Evolutionary conservation across 2,329 filamentous ascomycete species (phyloP), one percentile per base, ranked within the genome.

Genomic region (Cercospora sojina): DNA sequence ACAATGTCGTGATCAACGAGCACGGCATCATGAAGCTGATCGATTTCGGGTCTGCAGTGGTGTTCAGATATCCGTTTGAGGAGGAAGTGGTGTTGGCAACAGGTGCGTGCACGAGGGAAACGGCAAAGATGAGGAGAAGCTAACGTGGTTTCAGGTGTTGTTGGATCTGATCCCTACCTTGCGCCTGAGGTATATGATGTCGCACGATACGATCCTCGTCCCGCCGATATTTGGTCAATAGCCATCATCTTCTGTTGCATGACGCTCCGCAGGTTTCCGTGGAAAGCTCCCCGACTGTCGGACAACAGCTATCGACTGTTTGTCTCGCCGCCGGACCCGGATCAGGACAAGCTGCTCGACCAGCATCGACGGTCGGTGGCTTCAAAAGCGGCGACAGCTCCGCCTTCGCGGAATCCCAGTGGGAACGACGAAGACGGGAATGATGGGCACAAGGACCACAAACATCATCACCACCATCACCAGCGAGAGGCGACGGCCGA

Each of bases 181-280:
- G 95, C 95, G 0, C 95, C 95, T 0, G 95, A 99, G 79, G 95
- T 99, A 0, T 98, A 98, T 75, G 93, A 97, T 71, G 88, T 93
- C 69, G 88, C 90, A 71, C 93, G 93, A 76, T 99, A 99, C 77
- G 93, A 99, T 75, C 93, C 95, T 0, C 91, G 93, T 69, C 92
- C 93, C 6, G 92, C 94, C 1, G 95, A 99, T 80, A 93, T 99
- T 67, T 99, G 95, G 95, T 99, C 95, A 10, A 84, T 99, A 67
- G 95, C 94, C 18, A 99, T 99, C 73, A 98, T 99, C 64, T 99
- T 94, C 80, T 98, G 95, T 80, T 99, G 95, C 83, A 99, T 99
- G 95, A 95, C 92, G 5, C 83, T 99, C 49, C 87, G 95, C 23
- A 85, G 95, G 38, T 99, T 99, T 76, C 95, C 95, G 0, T 99